A percentile compares a stretch with the other conserved stretches of the same genome.
These are phyloP conservation scores for Annulohypoxylon nitens DNA, from an alignment of 495 filamentous ascomycete species.

Conservation along the genomic window DNA sequence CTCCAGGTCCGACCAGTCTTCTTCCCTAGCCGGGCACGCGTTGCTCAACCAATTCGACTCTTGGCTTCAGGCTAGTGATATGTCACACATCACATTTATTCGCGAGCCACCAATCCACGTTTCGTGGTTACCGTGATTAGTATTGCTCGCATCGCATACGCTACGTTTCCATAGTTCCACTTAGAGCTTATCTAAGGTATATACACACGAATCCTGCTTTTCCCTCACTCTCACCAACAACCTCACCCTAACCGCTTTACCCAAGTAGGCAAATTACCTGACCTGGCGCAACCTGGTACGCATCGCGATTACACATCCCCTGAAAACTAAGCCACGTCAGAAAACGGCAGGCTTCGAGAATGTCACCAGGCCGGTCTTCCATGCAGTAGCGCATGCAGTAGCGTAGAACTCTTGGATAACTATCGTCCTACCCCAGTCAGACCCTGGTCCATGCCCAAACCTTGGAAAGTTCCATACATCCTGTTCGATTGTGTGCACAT, in stretches of 20 bases:
- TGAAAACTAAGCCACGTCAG: constrained; percentile 27
- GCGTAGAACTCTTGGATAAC: neutral
- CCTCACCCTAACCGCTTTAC: neutral
- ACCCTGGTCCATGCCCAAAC: no score
- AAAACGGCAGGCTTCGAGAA: constrained; percentile 46
- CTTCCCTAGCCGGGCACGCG: neutral
- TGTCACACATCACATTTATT: constrained; percentile 13
- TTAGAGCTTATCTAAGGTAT: neutral
- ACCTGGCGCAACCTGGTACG: neutral
- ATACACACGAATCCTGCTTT: constrained; percentile 5
- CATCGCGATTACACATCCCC: neutral
- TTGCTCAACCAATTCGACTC: neutral
- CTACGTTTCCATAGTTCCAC: neutral
- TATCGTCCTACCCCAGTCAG: no score
- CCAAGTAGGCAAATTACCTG: neutral
- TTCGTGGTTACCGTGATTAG: neutral
- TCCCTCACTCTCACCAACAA: neutral
- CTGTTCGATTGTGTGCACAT: no score
- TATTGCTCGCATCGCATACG: neutral
- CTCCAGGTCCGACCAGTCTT: neutral
- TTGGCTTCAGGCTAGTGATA: neutral
- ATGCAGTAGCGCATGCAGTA: constrained; percentile 24
- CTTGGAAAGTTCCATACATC: no score
- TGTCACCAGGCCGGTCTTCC: constrained; percentile 29
- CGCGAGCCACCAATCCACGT: neutral